These are phyloP conservation scores for Diospyros lotus DNA, from an alignment of 148 eudicot species.

Conservation along the genomic window DNA sequence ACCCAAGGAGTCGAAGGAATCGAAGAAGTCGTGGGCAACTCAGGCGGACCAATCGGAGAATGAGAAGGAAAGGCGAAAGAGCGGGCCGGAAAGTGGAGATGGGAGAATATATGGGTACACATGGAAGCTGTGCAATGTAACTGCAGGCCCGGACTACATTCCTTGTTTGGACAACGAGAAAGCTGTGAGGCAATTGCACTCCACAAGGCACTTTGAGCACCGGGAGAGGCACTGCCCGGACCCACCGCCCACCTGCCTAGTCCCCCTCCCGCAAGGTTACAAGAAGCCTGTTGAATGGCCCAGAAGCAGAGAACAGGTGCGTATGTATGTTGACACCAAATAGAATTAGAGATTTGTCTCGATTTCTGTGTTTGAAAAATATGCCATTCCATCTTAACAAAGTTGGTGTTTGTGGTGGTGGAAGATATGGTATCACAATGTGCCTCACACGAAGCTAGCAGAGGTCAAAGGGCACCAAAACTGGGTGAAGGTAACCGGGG, in stretches of 20 bases:
- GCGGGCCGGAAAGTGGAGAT: constrained; percentile 24
- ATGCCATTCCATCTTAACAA: too few relatives aligned
- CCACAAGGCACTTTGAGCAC: constrained; percentile 62
- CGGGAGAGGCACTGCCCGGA: constrained; percentile 91
- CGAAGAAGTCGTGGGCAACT: constrained; percentile 67
- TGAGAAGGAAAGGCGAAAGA: constrained; percentile 59
- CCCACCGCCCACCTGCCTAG: constrained; percentile 39
- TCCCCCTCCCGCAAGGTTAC: neutral
- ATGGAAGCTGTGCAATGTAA: constrained; percentile 72
- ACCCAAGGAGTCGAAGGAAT: constrained; percentile 51
- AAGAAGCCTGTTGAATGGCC: neutral
- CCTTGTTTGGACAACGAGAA: constrained; percentile 84
- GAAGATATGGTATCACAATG: constrained; percentile 88
- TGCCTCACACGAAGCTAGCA: constrained; percentile 69
- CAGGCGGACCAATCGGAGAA: constrained; percentile 63
- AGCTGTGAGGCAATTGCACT: constrained; percentile 41
- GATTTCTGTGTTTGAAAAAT: neutral
- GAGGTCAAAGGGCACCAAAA: constrained; percentile 80
- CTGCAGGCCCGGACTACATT: constrained; percentile 70
- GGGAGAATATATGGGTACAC: constrained; percentile 33
- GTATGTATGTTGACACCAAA: neutral
- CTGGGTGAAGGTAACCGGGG: constrained; percentile 74
- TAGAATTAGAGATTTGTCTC: neutral
- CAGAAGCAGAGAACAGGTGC: neutral
- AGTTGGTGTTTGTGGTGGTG: neutral